These are phyloP conservation scores for Tulasnella sp. DNA, from an alignment of 768 basidiomycete species.

Conservation along the genomic window DNA sequence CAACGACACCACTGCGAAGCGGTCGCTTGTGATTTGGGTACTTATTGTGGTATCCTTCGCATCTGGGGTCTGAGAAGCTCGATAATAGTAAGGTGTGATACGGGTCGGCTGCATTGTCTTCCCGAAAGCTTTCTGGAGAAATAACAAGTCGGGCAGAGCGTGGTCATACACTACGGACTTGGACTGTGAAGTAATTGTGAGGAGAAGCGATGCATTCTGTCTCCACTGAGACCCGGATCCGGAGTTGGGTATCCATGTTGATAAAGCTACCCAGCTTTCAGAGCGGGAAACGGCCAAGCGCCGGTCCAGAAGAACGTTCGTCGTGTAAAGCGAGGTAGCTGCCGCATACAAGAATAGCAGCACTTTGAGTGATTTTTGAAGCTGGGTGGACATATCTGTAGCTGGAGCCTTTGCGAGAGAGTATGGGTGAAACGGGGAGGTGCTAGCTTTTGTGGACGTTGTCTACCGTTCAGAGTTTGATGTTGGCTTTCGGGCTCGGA, in stretches of 20 bases:
- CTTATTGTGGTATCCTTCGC: constrained; percentile 76
- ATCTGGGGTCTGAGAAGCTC: constrained; percentile 55
- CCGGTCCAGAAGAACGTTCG: neutral
- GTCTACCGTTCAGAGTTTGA: neutral
- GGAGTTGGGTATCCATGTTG: neutral
- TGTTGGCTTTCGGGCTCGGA: neutral
- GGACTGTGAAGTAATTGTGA: neutral
- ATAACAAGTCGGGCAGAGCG: constrained; percentile 39
- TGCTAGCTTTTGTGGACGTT: neutral
- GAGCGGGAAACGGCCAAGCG: neutral
- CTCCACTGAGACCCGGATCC: neutral
- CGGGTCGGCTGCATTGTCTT: constrained; percentile 67
- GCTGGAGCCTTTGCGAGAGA: neutral
- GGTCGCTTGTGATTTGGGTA: constrained; percentile 75
- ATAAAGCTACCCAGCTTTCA: neutral
- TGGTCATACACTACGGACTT: neutral
- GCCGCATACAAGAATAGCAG: neutral
- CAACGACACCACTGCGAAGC: constrained; percentile 70
- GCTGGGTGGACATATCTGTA: neutral
- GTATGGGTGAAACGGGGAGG: neutral
- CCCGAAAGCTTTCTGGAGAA: constrained; percentile 68
- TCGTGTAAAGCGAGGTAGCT: neutral
- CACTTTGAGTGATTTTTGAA: neutral
- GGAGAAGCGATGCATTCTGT: neutral
- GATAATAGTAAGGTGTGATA: constrained; percentile 78